Conservation (phyloP, 2,329 filamentous ascomycete species). For the Aspergillus spinulosporus region DNA sequence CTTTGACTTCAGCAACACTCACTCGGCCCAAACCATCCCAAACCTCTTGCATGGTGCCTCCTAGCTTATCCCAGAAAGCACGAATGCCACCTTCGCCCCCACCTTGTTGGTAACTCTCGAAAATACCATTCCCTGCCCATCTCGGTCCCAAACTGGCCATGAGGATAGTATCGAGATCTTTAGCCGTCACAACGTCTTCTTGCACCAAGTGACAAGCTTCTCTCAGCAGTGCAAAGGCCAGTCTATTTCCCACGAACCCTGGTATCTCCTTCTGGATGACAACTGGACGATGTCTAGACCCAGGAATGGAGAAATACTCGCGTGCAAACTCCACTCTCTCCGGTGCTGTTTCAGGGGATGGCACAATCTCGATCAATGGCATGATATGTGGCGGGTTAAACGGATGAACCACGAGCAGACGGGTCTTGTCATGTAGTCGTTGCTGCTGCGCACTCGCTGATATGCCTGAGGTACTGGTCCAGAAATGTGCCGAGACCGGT, state of each 20-base stretch:
- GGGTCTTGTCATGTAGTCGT: conserved; percentile 44
- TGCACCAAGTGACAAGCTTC: conserved; percentile 58
- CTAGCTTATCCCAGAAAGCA: conserved; percentile 58
- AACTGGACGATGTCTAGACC: conserved; percentile 44
- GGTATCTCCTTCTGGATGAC: conserved; percentile 53
- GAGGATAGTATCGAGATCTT: conserved; percentile 56
- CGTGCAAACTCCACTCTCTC: conserved; percentile 30
- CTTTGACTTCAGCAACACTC: conserved; percentile 46
- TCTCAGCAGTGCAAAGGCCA: conserved; percentile 58
- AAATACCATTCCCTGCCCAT: conserved; percentile 58
- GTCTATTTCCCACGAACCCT: conserved; percentile 60
- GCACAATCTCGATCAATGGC: conserved; percentile 61
- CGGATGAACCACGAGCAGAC: conserved; percentile 59
- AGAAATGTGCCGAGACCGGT: conserved; percentile 50
- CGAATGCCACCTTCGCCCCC: conserved; percentile 56
- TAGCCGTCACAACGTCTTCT: conserved; percentile 53
- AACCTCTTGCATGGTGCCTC: conserved; percentile 55
- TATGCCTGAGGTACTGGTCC: conserved; percentile 61
- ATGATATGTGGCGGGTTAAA: conserved; percentile 65
- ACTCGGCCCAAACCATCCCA: conserved; percentile 52
- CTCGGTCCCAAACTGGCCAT: conserved; percentile 54
- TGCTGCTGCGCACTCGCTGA: conserved; percentile 52
- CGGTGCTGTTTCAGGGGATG: conserved; percentile 45
- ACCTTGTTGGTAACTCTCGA: conserved; percentile 61
- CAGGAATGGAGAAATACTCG: conserved; percentile 42